Evolutionary conservation across 371 early-diverging fungal species (phyloP), one percentile per base, ranked within the genome.

Genomic region (Mucor saturninus): DNA sequence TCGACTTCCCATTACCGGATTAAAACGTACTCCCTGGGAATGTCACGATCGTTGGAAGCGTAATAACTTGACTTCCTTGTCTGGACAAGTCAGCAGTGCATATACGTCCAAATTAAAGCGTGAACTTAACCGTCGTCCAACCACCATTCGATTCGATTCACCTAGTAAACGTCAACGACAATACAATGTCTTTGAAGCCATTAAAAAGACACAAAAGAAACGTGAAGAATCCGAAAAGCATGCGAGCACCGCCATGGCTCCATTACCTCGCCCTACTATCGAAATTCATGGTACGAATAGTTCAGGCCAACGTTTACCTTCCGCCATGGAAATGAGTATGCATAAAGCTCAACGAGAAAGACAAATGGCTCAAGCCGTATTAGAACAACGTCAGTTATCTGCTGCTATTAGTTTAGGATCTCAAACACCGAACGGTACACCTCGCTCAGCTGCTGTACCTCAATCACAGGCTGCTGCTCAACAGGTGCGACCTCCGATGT

Each of bases 341-440:
- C 75, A 87, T 55, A 93, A 93, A 76, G 83, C 86, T 13, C 89
- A 89, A 43, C 80, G 92, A 26, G 93, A 94, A 53, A 72, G 90
- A n/a, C 89, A 89, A 40, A 57, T 90, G 61, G 85, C 80, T 38
- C 89, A 92, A 56, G 83, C 87, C 7, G 60, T 88, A 30, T 67
- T 88, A 31, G 91, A 90, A 63, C 90, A 90, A 62, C 77, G 90
- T 6, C 86, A 89, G 40, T 75, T 85, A 45, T 83, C 88, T 6
- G 80, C 88, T 0, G 67, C 62, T 5, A 71, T 86, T 42, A 48
- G 58, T 35, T 55, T 68, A 31, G 63, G 59, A 9, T 45, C 62
- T 10, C 62, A 67, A 54, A 30, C 50, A 11, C 58, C 60, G 31
- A 43, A 37, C 15, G 43, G 45, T 10, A 53, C 53, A 3, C 64